Percentiles rank a stretch among this genome's conserved stretches.
phyloP scores from a whole-genome alignment of 2,329 filamentous ascomycete species.

The Monosporascus sp. region DNA sequence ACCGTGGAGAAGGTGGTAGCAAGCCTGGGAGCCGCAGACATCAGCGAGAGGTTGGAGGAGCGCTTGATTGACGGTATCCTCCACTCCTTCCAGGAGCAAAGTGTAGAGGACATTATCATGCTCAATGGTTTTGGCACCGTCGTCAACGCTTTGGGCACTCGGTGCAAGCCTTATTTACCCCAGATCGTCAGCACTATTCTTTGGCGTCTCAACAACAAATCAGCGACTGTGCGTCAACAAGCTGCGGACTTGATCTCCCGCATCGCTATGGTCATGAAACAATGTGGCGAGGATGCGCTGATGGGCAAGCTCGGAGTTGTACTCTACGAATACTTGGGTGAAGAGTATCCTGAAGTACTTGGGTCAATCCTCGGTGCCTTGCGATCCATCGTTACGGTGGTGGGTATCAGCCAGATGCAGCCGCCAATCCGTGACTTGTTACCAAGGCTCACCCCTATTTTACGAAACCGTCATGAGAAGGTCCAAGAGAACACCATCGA shows the following conservation, averaged over 20 bases:
- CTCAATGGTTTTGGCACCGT: slow-evolving; percentile 97
- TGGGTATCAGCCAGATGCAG: slow-evolving; percentile 97
- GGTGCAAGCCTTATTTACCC: slow-evolving; percentile 93
- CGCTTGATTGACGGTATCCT: slow-evolving; percentile 92
- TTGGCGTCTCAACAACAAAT: slow-evolving; percentile 97
- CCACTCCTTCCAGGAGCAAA: slow-evolving; percentile 96
- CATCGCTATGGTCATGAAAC: slow-evolving; percentile 98
- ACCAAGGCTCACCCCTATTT: slow-evolving; percentile 91
- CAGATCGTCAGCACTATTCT: slow-evolving; percentile 97
- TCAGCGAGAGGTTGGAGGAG: slow-evolving; percentile 88
- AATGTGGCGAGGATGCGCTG: slow-evolving; percentile 91
- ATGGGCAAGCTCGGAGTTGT: slow-evolving; percentile 95
- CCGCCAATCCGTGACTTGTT: slow-evolving; percentile 95
- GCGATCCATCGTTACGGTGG: slow-evolving; percentile 93
- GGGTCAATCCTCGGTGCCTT: slow-evolving; percentile 94
- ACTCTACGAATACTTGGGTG: slow-evolving; percentile 95
- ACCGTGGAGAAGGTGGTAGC: slow-evolving; percentile 96
- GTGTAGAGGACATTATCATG: slow-evolving; percentile 91
- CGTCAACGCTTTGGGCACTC: slow-evolving; percentile 86
- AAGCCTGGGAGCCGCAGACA: slow-evolving; percentile 86
- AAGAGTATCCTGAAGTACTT: slow-evolving; percentile 96
- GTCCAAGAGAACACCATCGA: slow-evolving; percentile 99
- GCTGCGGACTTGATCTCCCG: slow-evolving; percentile 94
- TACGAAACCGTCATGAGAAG: slow-evolving; percentile 97
- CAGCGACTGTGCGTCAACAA: slow-evolving; percentile 91